Conservation (phyloP, 2,329 filamentous ascomycete species). For the Fusarium verrucosum region DNA sequence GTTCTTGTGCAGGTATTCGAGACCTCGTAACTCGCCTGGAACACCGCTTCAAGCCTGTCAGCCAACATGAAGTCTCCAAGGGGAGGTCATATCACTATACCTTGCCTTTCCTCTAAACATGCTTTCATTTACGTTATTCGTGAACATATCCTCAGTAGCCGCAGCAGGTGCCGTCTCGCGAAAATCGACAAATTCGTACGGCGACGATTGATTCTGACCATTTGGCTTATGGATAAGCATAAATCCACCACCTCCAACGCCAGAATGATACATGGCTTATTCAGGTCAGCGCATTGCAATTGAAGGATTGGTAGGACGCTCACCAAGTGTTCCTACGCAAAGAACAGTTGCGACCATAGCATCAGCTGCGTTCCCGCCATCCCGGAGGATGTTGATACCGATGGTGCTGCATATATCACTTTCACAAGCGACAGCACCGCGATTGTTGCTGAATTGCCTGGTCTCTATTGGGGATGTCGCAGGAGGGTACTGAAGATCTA, state of each 20-base stretch:
- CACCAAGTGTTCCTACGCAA: conserved; percentile 67
- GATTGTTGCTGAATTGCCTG: conserved; percentile 32
- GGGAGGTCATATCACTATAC: conserved; percentile 56
- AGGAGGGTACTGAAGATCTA: conserved; percentile 19
- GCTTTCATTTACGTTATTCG: conserved; percentile 70
- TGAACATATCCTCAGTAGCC: conserved; percentile 83
- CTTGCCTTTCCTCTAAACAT: conserved; percentile 75
- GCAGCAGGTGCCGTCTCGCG: conserved; percentile 84
- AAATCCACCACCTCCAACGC: conserved; percentile 83
- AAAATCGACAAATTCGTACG: conserved; percentile 85
- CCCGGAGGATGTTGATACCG: conserved; percentile 64
- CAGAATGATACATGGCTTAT: conserved; percentile 69
- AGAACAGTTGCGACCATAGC: conserved; percentile 71
- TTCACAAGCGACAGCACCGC: conserved; percentile 70
- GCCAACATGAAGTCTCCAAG: accelerated
- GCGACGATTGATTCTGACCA: conserved; percentile 52
- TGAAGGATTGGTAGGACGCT: accelerated
- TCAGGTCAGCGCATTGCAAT: background rate
- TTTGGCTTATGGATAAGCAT: conserved; percentile 73
- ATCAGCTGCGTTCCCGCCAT: conserved; percentile 73
- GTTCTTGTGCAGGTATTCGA: conserved; percentile 76
- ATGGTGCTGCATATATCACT: conserved; percentile 67
- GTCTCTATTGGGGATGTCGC: conserved; percentile 4
- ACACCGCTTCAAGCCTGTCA: conserved; percentile 59
- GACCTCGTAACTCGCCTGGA: conserved; percentile 75